phyloP scores from a whole-genome alignment of 345 rosid genomes.

The Citrus inodora region DNA sequence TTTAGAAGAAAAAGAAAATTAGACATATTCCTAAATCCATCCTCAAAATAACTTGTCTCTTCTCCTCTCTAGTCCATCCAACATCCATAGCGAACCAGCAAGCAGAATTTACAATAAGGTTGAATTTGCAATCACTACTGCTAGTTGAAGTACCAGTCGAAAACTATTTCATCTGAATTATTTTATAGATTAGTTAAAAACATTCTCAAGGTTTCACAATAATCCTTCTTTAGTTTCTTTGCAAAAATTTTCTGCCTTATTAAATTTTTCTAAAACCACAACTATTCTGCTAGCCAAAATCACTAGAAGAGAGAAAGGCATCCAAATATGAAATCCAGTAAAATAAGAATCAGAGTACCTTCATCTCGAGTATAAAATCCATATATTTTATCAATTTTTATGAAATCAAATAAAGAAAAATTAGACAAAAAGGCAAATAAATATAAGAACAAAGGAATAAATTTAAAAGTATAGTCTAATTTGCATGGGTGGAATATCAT shows the following conservation, averaged over 20 bases:
- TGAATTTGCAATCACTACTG: background rate
- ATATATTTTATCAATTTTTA: background rate
- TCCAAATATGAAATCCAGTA: background rate
- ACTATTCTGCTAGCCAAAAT: background rate
- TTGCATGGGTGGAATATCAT: conserved; percentile 54
- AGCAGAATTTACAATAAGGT: background rate
- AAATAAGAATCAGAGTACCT: background rate
- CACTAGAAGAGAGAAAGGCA: too few species aligned
- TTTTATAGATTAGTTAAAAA: background rate
- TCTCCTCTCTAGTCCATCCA: background rate
- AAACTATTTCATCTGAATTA: background rate
- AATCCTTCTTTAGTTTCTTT: background rate
- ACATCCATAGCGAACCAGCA: background rate
- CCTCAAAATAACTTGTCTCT: background rate
- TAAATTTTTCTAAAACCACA: background rate
- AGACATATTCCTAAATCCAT: background rate
- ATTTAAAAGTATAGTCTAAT: conserved; percentile 14
- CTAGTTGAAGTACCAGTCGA: background rate
- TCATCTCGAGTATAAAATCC: background rate
- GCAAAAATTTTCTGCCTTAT: background rate
- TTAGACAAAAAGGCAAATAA: background rate
- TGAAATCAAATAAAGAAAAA: background rate
- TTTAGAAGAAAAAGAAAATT: background rate
- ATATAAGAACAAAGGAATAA: background rate
- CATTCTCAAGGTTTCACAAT: background rate